Conservation (phyloP, 331 rosid species). For the Phaseolus coccineus region DNA sequence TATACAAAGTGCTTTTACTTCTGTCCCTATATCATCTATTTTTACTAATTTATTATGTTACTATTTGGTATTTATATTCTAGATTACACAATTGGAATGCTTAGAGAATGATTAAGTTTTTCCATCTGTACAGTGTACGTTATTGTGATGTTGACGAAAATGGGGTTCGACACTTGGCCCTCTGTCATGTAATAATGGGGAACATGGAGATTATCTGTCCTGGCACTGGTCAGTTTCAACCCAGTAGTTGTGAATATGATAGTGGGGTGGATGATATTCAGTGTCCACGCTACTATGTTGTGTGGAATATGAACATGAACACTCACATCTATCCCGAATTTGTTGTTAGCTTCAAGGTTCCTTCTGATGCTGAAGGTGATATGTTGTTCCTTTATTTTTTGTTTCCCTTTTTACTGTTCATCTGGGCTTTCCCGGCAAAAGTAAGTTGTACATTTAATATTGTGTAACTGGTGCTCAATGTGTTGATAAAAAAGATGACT, state of each 20-base stretch:
- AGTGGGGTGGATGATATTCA: slow-evolving; percentile 85
- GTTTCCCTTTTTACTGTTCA: neutral
- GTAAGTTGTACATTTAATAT: slow-evolving; percentile 7
- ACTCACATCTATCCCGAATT: slow-evolving; percentile 88
- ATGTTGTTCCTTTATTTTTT: slow-evolving; percentile 31
- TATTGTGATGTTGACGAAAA: slow-evolving; percentile 87
- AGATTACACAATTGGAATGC: slow-evolving; percentile 32
- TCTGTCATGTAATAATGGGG: slow-evolving; percentile 89
- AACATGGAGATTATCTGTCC: slow-evolving; percentile 70
- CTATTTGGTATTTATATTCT: slow-evolving; percentile 23
- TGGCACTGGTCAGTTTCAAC: slow-evolving; percentile 65
- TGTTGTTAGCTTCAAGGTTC: slow-evolving; percentile 75
- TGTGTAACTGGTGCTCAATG: slow-evolving; percentile 7
- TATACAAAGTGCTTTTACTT: neutral
- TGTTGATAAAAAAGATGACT: slow-evolving; percentile 24
- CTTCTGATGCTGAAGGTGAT: slow-evolving; percentile 64
- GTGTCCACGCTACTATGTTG: slow-evolving; percentile 60
- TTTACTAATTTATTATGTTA: neutral
- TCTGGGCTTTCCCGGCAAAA: slow-evolving; percentile 10
- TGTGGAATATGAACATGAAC: slow-evolving; percentile 85
- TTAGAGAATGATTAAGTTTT: slow-evolving; percentile 47
- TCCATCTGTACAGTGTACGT: slow-evolving; percentile 62
- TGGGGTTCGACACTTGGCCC: slow-evolving; percentile 64
- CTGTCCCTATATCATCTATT: slow-evolving; percentile 1
- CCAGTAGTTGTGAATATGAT: slow-evolving; percentile 78